Base-by-base conservation (phyloP, 805 yeast genomes). In the Huiozyma sinensis region DNA sequence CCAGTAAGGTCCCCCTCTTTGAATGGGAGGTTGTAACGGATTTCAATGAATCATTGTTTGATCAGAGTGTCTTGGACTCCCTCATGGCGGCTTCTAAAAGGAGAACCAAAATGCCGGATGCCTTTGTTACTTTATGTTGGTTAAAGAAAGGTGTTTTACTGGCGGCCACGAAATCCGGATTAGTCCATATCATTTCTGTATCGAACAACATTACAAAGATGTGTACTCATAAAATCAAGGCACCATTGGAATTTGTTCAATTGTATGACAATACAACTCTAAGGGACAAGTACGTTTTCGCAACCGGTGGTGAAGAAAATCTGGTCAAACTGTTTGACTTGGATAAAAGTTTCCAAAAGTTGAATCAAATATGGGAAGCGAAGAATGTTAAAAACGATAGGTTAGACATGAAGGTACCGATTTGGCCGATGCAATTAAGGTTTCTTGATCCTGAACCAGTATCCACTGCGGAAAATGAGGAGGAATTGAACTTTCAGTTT, bases 271-370 rank as follows among this genome's bases (percentile, higher is more conserved):
- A 59, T 53, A 80, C 79, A 4, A 54, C 60, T 11, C 74, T 76
- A 3, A 34, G 38, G 1, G 39, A 40, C 8, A 42, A 24, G 6
- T 38, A 44, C 24, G 60, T 79, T 1, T 77, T 83, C 61, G 95
- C 92, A 1, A 76, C 69, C 54, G 97, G 97, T 33, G 98, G 97
- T 29, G 77, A 85, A 56, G 94, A 88, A 53, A 78, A 78, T 47
- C 43, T 60, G n/a, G 60, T 62, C 13, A 61, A 62, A 42, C 56
- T 58, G 31, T 52, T 55, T 6, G 54, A 56, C 36, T 35, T 55
- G 10, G 42, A 43, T 35, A 32, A 32, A 4, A 54, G 60, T 6
- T 55, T 48, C 17, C 51, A 24, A 44, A 56, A 39, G 52, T 63
- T 48, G 56, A 61, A 53, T 54, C 51, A 55, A 55, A 48, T 82